phyloP scores from a whole-genome alignment of 345 rosid species.

The Pistacia integerrima region DNA sequence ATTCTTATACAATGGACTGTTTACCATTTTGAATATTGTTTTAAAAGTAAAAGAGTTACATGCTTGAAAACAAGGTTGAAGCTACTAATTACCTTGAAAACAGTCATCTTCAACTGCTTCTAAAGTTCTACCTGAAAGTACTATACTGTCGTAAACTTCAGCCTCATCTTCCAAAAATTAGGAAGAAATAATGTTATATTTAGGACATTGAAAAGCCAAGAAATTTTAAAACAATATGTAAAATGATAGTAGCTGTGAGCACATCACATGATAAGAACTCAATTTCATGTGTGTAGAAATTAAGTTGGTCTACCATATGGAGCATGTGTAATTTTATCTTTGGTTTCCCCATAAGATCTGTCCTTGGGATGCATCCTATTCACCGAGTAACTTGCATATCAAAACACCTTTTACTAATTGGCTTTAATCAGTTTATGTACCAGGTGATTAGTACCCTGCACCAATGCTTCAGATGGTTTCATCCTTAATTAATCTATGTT shows the following conservation, averaged over 20 bases:
- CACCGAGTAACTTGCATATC: not conserved
- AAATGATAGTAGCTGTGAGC: not conserved
- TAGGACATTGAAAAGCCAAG: not conserved
- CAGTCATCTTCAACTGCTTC: too few relatives aligned
- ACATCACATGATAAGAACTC: conserved; percentile 10
- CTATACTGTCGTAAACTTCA: too few relatives aligned
- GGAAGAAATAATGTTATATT: too few relatives aligned
- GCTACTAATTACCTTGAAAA: too few relatives aligned
- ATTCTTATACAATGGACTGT: too few relatives aligned
- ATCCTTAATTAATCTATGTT: too few relatives aligned
- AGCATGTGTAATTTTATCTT: not conserved
- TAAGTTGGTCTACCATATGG: not conserved
- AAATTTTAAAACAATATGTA: not conserved
- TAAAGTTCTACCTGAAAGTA: too few relatives aligned
- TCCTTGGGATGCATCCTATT: conserved; percentile 32
- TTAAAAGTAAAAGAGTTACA: too few relatives aligned
- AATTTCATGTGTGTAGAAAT: conserved; percentile 17
- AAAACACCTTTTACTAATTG: not conserved
- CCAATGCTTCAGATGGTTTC: too few relatives aligned
- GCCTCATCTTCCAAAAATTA: too few relatives aligned
- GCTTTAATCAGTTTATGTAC: not conserved
- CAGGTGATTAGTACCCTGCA: not conserved
- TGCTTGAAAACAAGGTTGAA: too few relatives aligned
- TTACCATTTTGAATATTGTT: too few relatives aligned
- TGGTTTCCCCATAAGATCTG: conserved; percentile 22